Evolutionary conservation across 2,329 filamentous ascomycete species (phyloP).

Genomic region (Mycogone perniciosa): DNA sequence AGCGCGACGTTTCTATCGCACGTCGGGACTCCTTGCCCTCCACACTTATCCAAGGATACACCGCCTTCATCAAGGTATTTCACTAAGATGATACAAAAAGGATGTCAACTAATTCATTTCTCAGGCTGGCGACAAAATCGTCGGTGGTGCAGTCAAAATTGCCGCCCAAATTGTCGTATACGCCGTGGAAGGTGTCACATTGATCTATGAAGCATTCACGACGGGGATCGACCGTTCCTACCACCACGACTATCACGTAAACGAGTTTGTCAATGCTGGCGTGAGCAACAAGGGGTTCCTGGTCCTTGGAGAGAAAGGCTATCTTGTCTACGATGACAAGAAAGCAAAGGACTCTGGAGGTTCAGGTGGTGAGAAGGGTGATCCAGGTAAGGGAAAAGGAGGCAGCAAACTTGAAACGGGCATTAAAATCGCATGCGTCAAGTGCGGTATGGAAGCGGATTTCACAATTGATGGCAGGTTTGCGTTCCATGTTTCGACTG

Average conservation of each 20-base stretch:
- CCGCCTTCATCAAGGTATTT: neutral
- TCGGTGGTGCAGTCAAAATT: neutral
- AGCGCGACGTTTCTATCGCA: neutral
- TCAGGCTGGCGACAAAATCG: neutral
- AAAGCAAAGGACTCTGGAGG: neutral
- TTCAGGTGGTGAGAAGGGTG: neutral
- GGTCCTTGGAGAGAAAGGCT: neutral
- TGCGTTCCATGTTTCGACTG: neutral
- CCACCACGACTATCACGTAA: neutral
- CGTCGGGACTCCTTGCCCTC: neutral
- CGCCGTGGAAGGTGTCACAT: neutral
- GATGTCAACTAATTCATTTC: neutral
- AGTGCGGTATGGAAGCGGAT: slow-evolving; percentile 4
- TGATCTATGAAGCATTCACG: neutral
- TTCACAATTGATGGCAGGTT: slow-evolving; percentile 1
- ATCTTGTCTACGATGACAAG: neutral
- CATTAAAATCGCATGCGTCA: neutral
- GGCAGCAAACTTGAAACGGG: neutral
- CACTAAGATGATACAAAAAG: neutral
- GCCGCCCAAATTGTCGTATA: neutral
- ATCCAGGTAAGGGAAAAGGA: neutral
- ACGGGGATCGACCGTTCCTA: neutral
- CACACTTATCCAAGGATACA: neutral
- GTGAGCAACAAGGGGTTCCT: neutral
- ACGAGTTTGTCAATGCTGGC: neutral